Evolutionary conservation across 768 basidiomycete species (phyloP).

Genomic region (Tephrocybe sp.): DNA sequence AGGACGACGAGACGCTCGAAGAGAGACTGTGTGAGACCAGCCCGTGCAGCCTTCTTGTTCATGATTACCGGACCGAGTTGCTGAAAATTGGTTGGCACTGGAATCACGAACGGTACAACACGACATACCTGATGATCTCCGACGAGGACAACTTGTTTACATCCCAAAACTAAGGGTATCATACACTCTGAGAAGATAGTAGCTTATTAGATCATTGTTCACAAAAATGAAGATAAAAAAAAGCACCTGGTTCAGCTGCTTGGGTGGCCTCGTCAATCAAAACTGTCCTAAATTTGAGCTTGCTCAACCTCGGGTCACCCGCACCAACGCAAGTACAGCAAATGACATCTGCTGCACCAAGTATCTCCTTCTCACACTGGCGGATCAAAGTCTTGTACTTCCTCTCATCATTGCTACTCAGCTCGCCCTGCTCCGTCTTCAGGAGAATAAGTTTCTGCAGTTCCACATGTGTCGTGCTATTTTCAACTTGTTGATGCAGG

Average conservation of each 20-base stretch:
- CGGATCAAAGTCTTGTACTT: constrained; percentile 96
- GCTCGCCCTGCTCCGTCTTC: constrained; percentile 95
- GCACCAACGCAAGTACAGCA: constrained; percentile 98
- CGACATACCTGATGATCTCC: constrained; percentile 76
- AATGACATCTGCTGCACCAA: constrained; percentile 93
- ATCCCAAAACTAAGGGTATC: constrained; percentile 97
- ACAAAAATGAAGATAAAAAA: constrained; percentile 14
- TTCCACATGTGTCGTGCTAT: constrained; percentile 93
- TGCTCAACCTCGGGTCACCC: constrained; percentile 93
- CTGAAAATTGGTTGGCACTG: constrained; percentile 28
- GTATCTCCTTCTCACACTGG: constrained; percentile 96
- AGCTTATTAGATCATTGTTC: neutral
- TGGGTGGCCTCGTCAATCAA: constrained; percentile 99
- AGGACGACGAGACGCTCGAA: constrained; percentile 97
- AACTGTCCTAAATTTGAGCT: constrained; percentile 97
- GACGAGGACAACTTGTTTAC: constrained; percentile 97
- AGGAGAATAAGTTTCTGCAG: constrained; percentile 97
- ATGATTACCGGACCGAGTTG: constrained; percentile 99
- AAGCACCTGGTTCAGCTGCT: constrained; percentile 89
- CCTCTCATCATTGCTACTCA: constrained; percentile 94
- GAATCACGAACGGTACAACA: neutral
- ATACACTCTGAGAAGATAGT: constrained; percentile 74
- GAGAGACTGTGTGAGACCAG: constrained; percentile 95
- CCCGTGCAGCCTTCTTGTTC: constrained; percentile 99
- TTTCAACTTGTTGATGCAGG: constrained; percentile 95